Percentiles rank a stretch among this genome's conserved stretches.
phyloP scores from a whole-genome alignment of 2,329 filamentous ascomycete species.

The Periglandula ipomoeae region DNA sequence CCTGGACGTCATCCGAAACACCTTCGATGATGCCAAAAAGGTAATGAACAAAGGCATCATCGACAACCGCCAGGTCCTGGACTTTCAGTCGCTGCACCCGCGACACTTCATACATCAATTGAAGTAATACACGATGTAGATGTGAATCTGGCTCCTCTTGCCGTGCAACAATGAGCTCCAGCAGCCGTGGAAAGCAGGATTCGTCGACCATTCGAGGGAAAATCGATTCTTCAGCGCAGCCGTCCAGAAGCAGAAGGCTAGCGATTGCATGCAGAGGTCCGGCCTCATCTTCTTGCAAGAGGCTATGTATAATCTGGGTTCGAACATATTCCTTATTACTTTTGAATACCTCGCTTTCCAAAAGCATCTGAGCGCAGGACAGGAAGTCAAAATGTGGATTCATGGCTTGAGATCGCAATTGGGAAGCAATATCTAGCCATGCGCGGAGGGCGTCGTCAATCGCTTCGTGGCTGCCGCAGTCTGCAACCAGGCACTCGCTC shows the following conservation, averaged over 20 bases:
- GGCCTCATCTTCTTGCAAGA: constrained; percentile 75
- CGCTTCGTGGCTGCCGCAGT: constrained; percentile 43
- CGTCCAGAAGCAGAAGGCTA: constrained; percentile 80
- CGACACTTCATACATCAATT: constrained; percentile 94
- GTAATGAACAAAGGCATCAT: constrained; percentile 74
- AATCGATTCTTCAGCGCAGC: constrained; percentile 63
- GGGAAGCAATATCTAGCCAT: constrained; percentile 72
- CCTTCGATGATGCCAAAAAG: constrained; percentile 84
- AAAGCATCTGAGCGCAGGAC: constrained; percentile 68
- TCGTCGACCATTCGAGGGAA: constrained; percentile 85
- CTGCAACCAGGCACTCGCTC: constrained; percentile 33
- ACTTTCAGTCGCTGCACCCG: constrained; percentile 73
- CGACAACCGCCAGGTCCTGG: constrained; percentile 67
- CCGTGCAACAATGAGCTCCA: constrained; percentile 67
- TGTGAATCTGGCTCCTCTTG: constrained; percentile 56
- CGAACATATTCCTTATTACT: constrained; percentile 78
- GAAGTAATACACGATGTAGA: constrained; percentile 72
- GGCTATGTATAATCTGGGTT: constrained; percentile 82
- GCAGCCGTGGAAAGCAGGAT: constrained; percentile 70
- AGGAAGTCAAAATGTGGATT: constrained; percentile 70
- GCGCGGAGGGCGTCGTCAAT: constrained; percentile 80
- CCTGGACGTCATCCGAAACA: constrained; percentile 74
- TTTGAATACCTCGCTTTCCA: constrained; percentile 66
- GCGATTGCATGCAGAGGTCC: constrained; percentile 73
- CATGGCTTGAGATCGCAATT: constrained; percentile 66